Evolutionary conservation across 768 basidiomycete genomes (phyloP).

Genomic region (Infundibulicybe gibba): DNA sequence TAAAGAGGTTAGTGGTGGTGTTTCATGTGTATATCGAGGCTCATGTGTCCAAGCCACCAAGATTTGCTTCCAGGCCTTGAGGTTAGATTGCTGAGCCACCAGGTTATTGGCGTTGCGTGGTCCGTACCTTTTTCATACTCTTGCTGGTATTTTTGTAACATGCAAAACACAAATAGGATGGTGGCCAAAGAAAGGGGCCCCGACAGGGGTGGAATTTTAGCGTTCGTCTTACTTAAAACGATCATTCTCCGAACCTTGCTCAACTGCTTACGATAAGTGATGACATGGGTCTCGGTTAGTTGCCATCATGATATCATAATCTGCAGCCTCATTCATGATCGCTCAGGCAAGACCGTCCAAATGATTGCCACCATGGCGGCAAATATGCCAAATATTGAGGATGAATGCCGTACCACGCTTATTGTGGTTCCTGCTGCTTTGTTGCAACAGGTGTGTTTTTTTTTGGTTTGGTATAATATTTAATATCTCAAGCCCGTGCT

Average conservation of each 20-base stretch:
- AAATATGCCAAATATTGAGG: constrained; percentile 50
- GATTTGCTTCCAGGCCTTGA: constrained; percentile 67
- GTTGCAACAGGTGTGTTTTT: constrained; percentile 57
- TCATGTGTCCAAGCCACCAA: constrained; percentile 30
- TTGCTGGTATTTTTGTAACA: background rate
- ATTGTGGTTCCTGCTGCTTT: constrained; percentile 78
- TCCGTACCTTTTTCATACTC: constrained; percentile 15
- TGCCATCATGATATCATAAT: background rate
- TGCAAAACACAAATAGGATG: constrained; percentile 46
- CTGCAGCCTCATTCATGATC: background rate
- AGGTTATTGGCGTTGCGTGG: constrained; percentile 77
- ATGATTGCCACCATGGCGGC: constrained; percentile 77
- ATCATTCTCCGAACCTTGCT: constrained; percentile 13
- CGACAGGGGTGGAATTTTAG: constrained; percentile 63
- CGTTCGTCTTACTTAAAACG: constrained; percentile 25
- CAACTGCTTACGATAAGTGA: constrained; percentile 29
- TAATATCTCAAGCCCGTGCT: too few relatives aligned
- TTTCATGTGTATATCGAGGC: background rate
- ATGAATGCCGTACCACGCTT: constrained; percentile 53
- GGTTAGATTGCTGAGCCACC: constrained; percentile 68
- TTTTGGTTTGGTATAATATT: background rate
- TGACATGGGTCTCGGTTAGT: constrained; percentile 64
- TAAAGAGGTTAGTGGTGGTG: constrained; percentile 43
- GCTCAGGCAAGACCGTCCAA: constrained; percentile 65
- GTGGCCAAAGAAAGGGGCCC: constrained; percentile 50